phyloP scores from a whole-genome alignment of 2,329 filamentous ascomycete species.

The Neoarthrinium moseri region DNA sequence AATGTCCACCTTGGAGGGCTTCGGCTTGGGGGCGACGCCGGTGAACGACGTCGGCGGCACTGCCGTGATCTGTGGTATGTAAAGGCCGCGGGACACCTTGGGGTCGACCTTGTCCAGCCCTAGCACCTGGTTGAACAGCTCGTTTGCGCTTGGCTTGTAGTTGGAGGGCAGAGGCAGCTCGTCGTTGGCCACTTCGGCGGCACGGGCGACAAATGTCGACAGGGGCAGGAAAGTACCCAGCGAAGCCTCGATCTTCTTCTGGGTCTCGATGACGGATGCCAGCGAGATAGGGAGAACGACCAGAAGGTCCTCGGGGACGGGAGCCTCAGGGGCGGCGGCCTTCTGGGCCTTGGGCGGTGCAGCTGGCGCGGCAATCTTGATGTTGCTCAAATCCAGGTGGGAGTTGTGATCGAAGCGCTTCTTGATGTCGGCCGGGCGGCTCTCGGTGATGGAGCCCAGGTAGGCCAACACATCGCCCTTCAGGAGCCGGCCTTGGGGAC shows the following conservation, averaged over 20 bases:
- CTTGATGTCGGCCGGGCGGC: slow-evolving; percentile 70
- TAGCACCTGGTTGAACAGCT: slow-evolving; percentile 87
- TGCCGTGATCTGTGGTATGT: slow-evolving; percentile 70
- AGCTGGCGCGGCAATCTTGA: slow-evolving; percentile 68
- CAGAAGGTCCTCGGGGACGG: slow-evolving; percentile 48
- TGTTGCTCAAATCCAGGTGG: slow-evolving; percentile 92
- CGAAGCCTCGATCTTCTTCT: slow-evolving; percentile 74
- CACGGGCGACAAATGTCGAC: slow-evolving; percentile 82
- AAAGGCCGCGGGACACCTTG: slow-evolving; percentile 57
- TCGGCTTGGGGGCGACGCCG: slow-evolving; percentile 29
- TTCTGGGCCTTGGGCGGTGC: slow-evolving; percentile 31
- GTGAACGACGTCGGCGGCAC: slow-evolving; percentile 46
- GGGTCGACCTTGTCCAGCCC: slow-evolving; percentile 58
- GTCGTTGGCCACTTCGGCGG: slow-evolving; percentile 84
- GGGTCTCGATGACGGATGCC: slow-evolving; percentile 73
- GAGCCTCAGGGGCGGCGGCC: slow-evolving; percentile 36
- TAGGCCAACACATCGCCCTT: slow-evolving; percentile 96
- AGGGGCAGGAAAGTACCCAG: slow-evolving; percentile 81
- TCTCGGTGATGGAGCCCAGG: slow-evolving; percentile 72
- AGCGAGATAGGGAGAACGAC: slow-evolving; percentile 78
- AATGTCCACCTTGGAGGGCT: slow-evolving; percentile 65
- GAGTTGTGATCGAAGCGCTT: slow-evolving; percentile 70
- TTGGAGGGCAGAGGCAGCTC: slow-evolving; percentile 69
- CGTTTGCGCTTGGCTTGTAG: slow-evolving; percentile 68
- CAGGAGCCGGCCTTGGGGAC: slow-evolving; percentile 82